phyloP scores from a whole-genome alignment of 164 flowering plant species.

The Piper longum region DNA sequence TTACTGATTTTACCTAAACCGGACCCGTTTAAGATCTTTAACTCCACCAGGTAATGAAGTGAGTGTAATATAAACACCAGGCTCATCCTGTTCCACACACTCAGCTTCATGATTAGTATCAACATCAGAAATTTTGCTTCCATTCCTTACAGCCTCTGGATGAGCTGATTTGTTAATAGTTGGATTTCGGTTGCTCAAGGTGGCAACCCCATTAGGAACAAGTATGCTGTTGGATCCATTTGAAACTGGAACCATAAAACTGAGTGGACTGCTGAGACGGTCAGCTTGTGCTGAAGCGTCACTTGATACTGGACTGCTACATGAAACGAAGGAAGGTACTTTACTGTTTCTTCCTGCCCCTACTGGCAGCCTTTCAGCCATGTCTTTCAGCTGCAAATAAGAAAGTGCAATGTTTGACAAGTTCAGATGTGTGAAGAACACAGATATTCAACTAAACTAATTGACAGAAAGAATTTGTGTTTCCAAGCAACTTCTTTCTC shows the following conservation, averaged over 20 bases:
- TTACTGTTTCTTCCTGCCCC: conserved; percentile 55
- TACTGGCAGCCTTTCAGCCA: conserved; percentile 89
- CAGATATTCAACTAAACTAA: neutral
- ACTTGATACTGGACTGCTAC: conserved; percentile 29
- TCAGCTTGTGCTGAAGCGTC: conserved; percentile 39
- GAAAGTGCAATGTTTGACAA: neutral
- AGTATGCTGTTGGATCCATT: conserved; percentile 31
- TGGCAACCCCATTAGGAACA: conserved; percentile 47
- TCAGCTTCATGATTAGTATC: conserved; percentile 55
- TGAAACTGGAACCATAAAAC: conserved; percentile 32
- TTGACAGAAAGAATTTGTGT: neutral
- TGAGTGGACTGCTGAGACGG: conserved; percentile 28
- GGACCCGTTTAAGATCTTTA: conserved; percentile 86
- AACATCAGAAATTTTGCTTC: conserved; percentile 43
- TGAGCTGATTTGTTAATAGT: conserved; percentile 28
- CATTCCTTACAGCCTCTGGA: conserved; percentile 42
- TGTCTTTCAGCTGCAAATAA: conserved; percentile 61
- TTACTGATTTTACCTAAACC: conserved; percentile 60
- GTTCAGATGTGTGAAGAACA: neutral
- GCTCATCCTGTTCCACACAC: conserved; percentile 97
- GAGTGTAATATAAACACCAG: conserved; percentile 90
- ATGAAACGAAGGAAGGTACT: conserved; percentile 36
- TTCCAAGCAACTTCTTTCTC: neutral
- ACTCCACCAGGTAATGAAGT: conserved; percentile 72
- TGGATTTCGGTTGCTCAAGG: conserved; percentile 28